Evolutionary conservation across 2,329 filamentous ascomycete species (phyloP), one percentile per base, ranked within the genome.

Genomic region (Alternaria sp.): DNA sequence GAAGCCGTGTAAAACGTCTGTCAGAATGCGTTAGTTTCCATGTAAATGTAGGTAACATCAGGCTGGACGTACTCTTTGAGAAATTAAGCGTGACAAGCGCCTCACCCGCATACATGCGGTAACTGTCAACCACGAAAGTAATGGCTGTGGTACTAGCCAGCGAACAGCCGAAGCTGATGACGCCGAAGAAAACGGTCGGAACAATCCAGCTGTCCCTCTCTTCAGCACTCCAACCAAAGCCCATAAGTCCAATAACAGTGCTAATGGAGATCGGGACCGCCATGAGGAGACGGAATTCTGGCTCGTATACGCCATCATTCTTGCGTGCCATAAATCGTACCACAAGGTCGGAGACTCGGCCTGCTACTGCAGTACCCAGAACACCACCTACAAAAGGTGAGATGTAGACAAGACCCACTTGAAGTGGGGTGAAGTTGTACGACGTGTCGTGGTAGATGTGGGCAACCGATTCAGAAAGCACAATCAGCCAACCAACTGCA

Each of bases 51-150:
- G 25, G 43, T 22, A 10, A 25, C 1, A 14, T 16, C 3, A 7
- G 16, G 28, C 44, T 3, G 49, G 44, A 81, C 81, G 71, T 76
- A 86, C 85, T 98, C 84, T 98, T 98, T 80, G 88, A 89, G 74
- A 97, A 95, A 74, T 97, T 98, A 68, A 98, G 83, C 20, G 94
- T 97, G 14, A 98, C 95, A 34, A 98, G 85, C 3, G 94, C 94
- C 79, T 98, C 94, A 20, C 93, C 94, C 0, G 94, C 94, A 78
- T 97, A 97, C 73, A 96, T 91, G 11, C 94, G 86, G 79, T 98
- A 97, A 66, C 90, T 93, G 80, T 98, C 94, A 8, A 98, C 93
- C 56, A 91, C 93, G 72, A 97, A 98, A 0, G 94, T 97, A 73
- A 98, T 97, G 20, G 92, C 86, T 0, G 94, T 98, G 0, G 94